Conservation (phyloP, 352 stramenopile genomes). For the Phytophthora chlamydospora region DNA sequence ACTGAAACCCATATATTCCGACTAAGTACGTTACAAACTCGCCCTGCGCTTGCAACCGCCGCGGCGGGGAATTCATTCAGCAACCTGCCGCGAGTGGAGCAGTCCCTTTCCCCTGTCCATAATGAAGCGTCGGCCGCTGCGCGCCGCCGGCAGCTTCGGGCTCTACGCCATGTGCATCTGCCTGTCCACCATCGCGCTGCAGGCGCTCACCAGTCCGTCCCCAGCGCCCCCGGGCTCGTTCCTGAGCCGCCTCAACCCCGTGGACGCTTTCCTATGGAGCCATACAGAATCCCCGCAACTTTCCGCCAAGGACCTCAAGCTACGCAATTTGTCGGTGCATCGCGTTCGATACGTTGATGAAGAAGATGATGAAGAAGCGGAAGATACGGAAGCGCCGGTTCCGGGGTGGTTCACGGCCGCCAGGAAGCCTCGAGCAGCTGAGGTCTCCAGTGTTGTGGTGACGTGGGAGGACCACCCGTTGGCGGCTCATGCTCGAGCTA, state of each 20-base stretch:
- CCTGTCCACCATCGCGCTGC: constrained; percentile 35
- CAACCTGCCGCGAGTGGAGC: constrained; percentile 1
- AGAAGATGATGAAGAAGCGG: constrained; percentile 3
- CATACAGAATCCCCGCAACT: background rate
- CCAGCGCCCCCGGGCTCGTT: constrained; percentile 21
- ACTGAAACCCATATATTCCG: background rate
- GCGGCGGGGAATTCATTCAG: constrained; percentile 8
- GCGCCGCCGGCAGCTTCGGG: constrained; percentile 20
- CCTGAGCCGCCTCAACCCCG: constrained; percentile 19
- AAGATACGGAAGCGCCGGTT: background rate
- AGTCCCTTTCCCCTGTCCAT: background rate
- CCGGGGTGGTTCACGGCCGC: background rate
- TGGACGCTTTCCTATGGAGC: constrained; percentile 27
- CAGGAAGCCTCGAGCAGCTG: constrained; percentile 7
- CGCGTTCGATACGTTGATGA: constrained; percentile 57
- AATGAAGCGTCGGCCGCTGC: constrained; percentile 39
- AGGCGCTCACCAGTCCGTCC: constrained; percentile 27
- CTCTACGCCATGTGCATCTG: constrained; percentile 36
- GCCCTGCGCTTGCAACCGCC: background rate
- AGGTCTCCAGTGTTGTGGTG: constrained; percentile 61
- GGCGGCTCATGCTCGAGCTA: constrained; percentile 21
- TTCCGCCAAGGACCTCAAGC: constrained; percentile 39
- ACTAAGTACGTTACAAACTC: background rate
- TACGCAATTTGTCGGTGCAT: constrained; percentile 68
- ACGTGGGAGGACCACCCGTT: constrained; percentile 72